Evolutionary conservation across 495 filamentous ascomycete species (phyloP), one percentile per base, ranked within the genome.

Genomic region (Hypoxylon crocopeplum): DNA sequence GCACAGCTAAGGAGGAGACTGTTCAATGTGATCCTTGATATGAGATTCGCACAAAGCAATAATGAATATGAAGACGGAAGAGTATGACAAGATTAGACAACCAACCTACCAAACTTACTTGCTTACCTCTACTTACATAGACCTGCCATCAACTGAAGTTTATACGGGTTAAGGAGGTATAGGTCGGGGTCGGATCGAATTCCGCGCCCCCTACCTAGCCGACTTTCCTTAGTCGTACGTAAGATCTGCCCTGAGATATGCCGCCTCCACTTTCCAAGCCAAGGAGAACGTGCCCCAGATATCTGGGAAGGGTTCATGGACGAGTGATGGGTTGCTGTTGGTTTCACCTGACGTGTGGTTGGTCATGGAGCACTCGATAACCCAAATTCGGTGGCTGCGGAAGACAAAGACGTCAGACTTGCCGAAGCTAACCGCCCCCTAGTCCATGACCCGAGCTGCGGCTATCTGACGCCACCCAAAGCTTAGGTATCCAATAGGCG

Each of bases 371-470:
- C 44, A n/a, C 33, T 39, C 29, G 36, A 36, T n/a, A 39, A 46
- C 15, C 30, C 40, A 45, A 27, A 54, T 22, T 20, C 21, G 41
- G 51, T 20, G 12, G 53, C 44, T 11, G 37, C 25, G 53, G 50
- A 56, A 32, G 30, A 62, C 46, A 56, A 52, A 56, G 59, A 63
- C 59, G 59, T 57, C 52, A 63, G 52, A 56, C 44, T 21, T 58
- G 60, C 60, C 60, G 60, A 64, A 58, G 60, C 60, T 64, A 64
- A 48, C 60, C 60, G 60, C 38, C n/a, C 36, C 47, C 36, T 15
- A 19, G 16, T 21, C 38, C 33, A 34, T 20, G 22, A 4, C 39
- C 44, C 50, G 48, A 47, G 41, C 48, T 40, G 40, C 27, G 40
- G n/a, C 19, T 44, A 44, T 48, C 54, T 44, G 48, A 58, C 24